These are phyloP conservation scores for Penicillium italicum DNA, from an alignment of 2,329 filamentous ascomycete species.

Conservation along the genomic window DNA sequence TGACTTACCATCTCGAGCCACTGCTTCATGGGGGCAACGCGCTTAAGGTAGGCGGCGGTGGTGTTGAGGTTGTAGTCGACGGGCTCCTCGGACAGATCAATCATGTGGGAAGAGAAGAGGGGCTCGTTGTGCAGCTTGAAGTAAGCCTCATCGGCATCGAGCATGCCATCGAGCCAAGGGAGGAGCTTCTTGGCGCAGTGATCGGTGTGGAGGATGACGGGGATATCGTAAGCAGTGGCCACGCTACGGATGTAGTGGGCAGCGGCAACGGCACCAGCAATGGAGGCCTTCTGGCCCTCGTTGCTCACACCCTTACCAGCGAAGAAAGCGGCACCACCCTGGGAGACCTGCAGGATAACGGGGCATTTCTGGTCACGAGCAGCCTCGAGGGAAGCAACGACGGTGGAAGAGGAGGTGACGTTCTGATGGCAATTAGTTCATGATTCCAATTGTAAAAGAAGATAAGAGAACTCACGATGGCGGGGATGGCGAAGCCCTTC, in stretches of 20 bases:
- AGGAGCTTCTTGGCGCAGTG: conserved; percentile 99
- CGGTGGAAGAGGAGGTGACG: conserved; percentile 87
- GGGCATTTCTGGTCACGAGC: conserved; percentile 87
- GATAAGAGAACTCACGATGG: conserved; percentile 55
- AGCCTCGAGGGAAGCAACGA: conserved; percentile 85
- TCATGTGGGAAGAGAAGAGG: conserved; percentile 97
- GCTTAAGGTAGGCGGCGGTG: conserved; percentile 89
- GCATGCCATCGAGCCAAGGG: conserved; percentile 93
- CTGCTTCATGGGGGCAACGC: conserved; percentile 93
- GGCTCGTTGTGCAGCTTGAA: conserved; percentile 92
- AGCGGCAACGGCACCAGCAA: conserved; percentile 80
- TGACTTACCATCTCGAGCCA: conserved; percentile 89
- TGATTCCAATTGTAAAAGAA: not conserved
- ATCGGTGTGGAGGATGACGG: conserved; percentile 93
- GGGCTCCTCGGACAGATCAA: conserved; percentile 89
- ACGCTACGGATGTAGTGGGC: conserved; percentile 91
- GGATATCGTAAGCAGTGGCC: conserved; percentile 81
- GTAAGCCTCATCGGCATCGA: conserved; percentile 89
- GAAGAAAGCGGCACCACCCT: conserved; percentile 92
- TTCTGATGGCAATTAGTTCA: conserved; percentile 51
- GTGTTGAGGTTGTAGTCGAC: conserved; percentile 89
- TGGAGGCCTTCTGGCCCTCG: conserved; percentile 77
- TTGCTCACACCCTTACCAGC: conserved; percentile 86
- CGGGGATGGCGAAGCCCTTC: conserved; percentile 83
- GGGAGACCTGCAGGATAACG: conserved; percentile 87